Percentiles rank a stretch among this genome's conserved stretches.
These are phyloP conservation scores for Cytospora piceicola DNA, from an alignment of 2,329 filamentous ascomycete genomes.

Conservation along the genomic window DNA sequence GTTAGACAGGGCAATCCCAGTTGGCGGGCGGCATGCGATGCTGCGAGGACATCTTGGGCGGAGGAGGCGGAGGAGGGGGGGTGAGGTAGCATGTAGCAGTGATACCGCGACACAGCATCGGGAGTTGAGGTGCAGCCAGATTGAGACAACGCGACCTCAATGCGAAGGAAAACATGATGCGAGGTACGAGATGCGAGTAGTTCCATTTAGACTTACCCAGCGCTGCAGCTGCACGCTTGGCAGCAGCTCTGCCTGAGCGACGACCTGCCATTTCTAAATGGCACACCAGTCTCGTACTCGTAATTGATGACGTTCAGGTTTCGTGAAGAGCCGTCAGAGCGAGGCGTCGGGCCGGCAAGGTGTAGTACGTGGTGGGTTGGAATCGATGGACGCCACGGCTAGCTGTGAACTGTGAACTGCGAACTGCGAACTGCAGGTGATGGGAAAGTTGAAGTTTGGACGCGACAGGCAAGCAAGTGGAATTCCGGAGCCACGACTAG, in stretches of 20 bases:
- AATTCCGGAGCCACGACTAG: conserved; percentile 8
- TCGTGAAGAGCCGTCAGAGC: neutral
- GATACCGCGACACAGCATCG: neutral
- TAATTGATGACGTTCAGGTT: neutral
- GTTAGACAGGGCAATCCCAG: neutral
- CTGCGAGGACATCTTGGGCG: neutral
- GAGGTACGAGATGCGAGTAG: neutral
- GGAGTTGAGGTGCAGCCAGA: neutral
- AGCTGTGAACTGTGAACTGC: neutral
- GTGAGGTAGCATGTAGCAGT: neutral
- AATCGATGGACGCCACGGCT: neutral
- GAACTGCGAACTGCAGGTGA: no score
- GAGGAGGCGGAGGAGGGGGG: neutral
- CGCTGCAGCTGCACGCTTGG: conserved; percentile 48
- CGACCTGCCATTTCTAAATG: conserved; percentile 38
- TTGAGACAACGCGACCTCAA: neutral
- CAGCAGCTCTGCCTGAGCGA: conserved; percentile 49
- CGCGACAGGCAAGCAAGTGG: conserved; percentile 14
- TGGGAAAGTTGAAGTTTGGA: conserved; percentile 8
- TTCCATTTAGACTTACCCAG: conserved; percentile 42
- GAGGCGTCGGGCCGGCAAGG: neutral
- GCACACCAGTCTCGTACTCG: neutral
- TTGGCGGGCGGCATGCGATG: neutral
- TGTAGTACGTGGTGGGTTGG: neutral
- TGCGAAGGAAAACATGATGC: neutral